A percentile compares a stretch with the other conserved stretches of the same genome.
Evolutionary conservation across 2,329 filamentous ascomycete genomes (phyloP).

Genomic region (Ceratocystis papillata): DNA sequence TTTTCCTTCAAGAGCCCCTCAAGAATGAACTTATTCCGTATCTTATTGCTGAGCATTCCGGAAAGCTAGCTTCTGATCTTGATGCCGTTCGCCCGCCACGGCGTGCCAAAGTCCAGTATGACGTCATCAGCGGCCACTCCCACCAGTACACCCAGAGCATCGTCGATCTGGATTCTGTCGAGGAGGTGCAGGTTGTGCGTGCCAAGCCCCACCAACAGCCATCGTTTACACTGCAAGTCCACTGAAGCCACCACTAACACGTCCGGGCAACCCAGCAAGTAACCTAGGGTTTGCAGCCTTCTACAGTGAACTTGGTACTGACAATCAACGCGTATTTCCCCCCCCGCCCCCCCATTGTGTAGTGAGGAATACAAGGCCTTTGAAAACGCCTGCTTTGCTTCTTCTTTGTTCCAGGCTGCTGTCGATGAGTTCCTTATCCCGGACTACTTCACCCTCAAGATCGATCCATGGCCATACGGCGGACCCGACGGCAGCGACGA

Average conservation of each 20-base stretch:
- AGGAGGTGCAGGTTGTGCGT: conserved; percentile 16
- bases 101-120: conserved; percentile 38
- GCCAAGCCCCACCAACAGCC: conserved; percentile 31
- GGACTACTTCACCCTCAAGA: conserved; percentile 33
- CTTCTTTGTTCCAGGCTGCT: conserved; percentile 38
- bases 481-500: conserved; percentile 33
- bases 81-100: conserved; percentile 32
- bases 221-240: conserved; percentile 32
- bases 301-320: background rate
- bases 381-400: conserved; percentile 35
- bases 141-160: conserved; percentile 32
- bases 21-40: conserved; percentile 48
- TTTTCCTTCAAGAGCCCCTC: conserved; percentile 52
- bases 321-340: background rate
- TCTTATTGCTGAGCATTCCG: conserved; percentile 49
- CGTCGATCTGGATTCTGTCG: conserved; percentile 32
- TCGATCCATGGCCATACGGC: conserved; percentile 59
- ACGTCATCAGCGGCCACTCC: conserved; percentile 32
- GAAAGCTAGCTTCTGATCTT: conserved; percentile 35
- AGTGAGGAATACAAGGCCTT: conserved; percentile 36
- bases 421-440: conserved; percentile 39
- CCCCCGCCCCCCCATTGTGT: background rate
- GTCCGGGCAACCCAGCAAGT: background rate
- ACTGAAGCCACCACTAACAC: conserved; percentile 2
- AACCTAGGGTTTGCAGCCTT: background rate